Percentiles rank a stretch among this genome's conserved stretches.
phyloP scores from a whole-genome alignment of 139 green algal genomes.

The Deuterostichococcus epilithicus region DNA sequence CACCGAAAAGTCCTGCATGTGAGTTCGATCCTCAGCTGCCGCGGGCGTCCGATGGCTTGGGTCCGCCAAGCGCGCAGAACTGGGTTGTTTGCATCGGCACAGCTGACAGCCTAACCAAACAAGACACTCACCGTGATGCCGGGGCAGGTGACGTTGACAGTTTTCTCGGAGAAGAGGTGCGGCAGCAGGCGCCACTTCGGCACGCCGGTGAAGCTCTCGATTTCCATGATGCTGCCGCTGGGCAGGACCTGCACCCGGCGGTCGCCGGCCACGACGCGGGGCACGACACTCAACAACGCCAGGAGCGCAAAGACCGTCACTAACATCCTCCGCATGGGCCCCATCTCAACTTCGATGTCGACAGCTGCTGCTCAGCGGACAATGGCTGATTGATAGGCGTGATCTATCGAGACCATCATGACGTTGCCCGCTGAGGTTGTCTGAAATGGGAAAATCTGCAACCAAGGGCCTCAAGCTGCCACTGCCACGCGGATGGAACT shows the following conservation, averaged over 20 bases:
- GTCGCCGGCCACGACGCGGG: not conserved
- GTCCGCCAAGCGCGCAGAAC: not conserved
- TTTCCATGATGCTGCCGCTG: slow-evolving; percentile 3
- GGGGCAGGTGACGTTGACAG: slow-evolving; percentile 12
- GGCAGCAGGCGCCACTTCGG: slow-evolving; percentile 16
- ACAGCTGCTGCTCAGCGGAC: no score
- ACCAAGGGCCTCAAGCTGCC: no score
- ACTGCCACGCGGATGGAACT: no score
- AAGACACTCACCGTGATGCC: not conserved
- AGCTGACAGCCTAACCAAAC: not conserved
- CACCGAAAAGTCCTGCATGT: slow-evolving; percentile 30
- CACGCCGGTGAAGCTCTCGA: slow-evolving; percentile 5
- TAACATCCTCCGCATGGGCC: no score
- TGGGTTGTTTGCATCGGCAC: not conserved
- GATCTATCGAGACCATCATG: no score
- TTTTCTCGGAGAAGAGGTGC: slow-evolving; percentile 11
- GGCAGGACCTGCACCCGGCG: not conserved
- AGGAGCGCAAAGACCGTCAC: no score
- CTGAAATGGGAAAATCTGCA: no score
- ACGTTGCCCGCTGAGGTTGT: no score
- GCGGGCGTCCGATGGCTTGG: not conserved
- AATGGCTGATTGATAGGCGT: no score
- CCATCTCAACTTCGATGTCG: no score
- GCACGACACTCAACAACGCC: not conserved
- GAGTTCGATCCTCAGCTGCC: not conserved